phyloP scores from a whole-genome alignment of 1,139 yeast species.

The Yamadazyma friedrichii region DNA sequence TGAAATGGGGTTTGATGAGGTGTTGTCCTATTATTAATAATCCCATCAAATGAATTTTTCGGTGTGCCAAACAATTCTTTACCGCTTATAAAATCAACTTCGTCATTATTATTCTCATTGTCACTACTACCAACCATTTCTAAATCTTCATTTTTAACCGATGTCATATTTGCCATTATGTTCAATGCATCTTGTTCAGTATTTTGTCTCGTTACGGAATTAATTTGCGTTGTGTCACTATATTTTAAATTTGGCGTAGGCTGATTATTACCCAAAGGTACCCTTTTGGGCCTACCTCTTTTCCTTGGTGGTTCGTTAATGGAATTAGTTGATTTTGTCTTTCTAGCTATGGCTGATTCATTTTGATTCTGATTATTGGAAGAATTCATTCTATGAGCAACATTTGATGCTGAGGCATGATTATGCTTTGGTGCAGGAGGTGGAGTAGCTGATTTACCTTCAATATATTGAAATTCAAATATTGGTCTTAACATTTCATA shows the following conservation, averaged over 20 bases:
- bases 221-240: conserved; percentile 31
- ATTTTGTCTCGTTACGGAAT: conserved; percentile 36
- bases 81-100: conserved; percentile 40
- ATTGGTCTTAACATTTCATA: conserved; percentile 63
- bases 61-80: conserved; percentile 47
- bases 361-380: conserved; percentile 1
- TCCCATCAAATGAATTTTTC: conserved; percentile 37
- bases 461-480: conserved; percentile 58
- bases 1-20: conserved; percentile 11
- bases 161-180: conserved; percentile 18
- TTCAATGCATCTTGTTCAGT: conserved; percentile 44
- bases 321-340: conserved; percentile 23
- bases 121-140: conserved; percentile 30
- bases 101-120: conserved; percentile 17
- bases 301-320: conserved; percentile 37
- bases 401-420: conserved; percentile 59
- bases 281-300: conserved; percentile 50
- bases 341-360: conserved; percentile 14
- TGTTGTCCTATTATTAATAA: conserved; percentile 17
- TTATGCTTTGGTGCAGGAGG: conserved; percentile 86
- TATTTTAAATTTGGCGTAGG: conserved; percentile 8
- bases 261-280: conserved; percentile 22
- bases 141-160: conserved; percentile 37
- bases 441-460: conserved; percentile 61
- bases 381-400: conserved; percentile 42